Conservation (phyloP, 345 rosid genomes). For the Citrus hindsii region DNA sequence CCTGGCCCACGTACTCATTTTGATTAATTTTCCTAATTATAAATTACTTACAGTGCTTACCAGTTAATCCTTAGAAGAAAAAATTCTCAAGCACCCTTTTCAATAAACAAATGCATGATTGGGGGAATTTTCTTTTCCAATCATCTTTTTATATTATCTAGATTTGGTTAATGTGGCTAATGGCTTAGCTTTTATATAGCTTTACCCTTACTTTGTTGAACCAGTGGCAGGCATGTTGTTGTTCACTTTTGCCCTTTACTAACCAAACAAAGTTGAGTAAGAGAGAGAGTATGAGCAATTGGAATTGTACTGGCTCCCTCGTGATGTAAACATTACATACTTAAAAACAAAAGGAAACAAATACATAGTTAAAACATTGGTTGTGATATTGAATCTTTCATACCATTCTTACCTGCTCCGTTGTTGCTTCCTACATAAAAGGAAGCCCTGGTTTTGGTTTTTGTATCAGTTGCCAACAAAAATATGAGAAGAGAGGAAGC, state of each 20-base stretch:
- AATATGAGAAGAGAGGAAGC: conserved; percentile 23
- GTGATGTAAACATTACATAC: conserved; percentile 20
- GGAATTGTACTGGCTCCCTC: conserved; percentile 5
- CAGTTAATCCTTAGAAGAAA: conserved; percentile 23
- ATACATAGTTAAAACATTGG: conserved; percentile 20
- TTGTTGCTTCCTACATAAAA: conserved; percentile 8
- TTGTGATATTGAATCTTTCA: conserved; percentile 13
- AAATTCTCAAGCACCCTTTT: conserved; percentile 21
- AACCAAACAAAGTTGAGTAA: conserved; percentile 17
- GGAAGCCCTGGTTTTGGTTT: conserved; percentile 17
- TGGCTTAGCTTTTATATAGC: conserved; percentile 39
- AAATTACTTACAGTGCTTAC: conserved; percentile 23
- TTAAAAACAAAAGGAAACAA: conserved; percentile 5
- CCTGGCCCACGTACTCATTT: conserved; percentile 24
- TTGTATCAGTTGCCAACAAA: conserved; percentile 15
- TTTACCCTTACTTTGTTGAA: conserved; percentile 33
- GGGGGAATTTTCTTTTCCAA: conserved; percentile 34
- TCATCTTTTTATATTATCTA: conserved; percentile 35
- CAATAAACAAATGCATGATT: conserved; percentile 37
- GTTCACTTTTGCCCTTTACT: conserved; percentile 21
- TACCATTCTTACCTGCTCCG: conserved; percentile 13
- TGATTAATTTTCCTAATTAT: conserved; percentile 5
- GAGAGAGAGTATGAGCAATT: conserved; percentile 20
- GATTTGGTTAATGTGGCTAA: conserved; percentile 33
- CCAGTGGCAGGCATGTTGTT: conserved; percentile 49